Evolutionary conservation across 2,329 filamentous ascomycete genomes (phyloP).

Genomic region (Camillea tinctor): DNA sequence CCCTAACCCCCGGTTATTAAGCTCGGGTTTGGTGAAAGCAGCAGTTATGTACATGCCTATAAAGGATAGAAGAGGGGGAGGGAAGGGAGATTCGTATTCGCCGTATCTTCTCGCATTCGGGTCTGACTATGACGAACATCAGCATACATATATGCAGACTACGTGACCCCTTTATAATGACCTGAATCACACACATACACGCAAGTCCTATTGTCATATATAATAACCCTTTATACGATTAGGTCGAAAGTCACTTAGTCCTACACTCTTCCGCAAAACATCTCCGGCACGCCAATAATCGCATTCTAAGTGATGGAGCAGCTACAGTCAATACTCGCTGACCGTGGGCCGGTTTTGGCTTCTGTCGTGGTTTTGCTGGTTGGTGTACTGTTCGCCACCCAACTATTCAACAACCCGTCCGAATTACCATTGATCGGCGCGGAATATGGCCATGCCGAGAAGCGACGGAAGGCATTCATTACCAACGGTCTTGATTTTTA

Average conservation of each 20-base stretch:
- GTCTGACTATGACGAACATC: too few species aligned
- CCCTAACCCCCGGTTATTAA: background rate
- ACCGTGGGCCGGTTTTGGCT: slow-evolving; percentile 15
- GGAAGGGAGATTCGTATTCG: too few species aligned
- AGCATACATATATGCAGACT: too few species aligned
- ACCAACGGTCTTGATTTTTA: slow-evolving; percentile 20
- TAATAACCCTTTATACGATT: too few species aligned
- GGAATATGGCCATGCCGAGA: slow-evolving; percentile 19
- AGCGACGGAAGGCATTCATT: slow-evolving; percentile 24
- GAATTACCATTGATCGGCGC: slow-evolving; percentile 22
- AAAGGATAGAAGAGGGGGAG: too few species aligned
- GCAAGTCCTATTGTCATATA: too few species aligned
- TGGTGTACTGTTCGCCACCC: slow-evolving; percentile 9
- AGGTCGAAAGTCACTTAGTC: background rate
- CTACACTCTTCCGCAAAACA: background rate
- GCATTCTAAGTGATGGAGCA: slow-evolving; percentile 9
- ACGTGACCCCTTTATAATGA: too few species aligned
- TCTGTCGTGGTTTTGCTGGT: slow-evolving; percentile 14
- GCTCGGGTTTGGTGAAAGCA: background rate
- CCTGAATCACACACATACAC: too few species aligned
- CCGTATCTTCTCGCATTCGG: too few species aligned
- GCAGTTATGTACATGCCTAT: background rate
- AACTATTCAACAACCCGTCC: slow-evolving; percentile 19
- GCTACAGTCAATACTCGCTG: slow-evolving; percentile 8
- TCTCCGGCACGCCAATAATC: background rate